Percentiles rank a stretch among this genome's conserved stretches.
phyloP scores from a whole-genome alignment of 2,329 filamentous ascomycete genomes.

The Torrubiella hemipterigena region DNA sequence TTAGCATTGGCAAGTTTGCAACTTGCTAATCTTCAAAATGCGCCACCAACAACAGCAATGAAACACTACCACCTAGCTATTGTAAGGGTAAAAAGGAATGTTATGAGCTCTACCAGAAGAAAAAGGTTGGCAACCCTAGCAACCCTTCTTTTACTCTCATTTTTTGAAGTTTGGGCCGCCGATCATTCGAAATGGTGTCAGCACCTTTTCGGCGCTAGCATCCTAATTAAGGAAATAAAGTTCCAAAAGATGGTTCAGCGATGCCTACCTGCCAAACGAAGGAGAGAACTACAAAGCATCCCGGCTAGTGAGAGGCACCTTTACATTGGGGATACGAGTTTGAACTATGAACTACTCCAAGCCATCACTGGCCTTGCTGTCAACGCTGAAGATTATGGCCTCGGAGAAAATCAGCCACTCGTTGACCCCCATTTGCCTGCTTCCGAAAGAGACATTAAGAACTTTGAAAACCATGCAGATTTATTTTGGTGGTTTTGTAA shows the following conservation, averaged over 20 bases:
- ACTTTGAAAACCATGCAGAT: slow-evolving; percentile 72
- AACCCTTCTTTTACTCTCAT: slow-evolving; percentile 73
- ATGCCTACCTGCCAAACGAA: slow-evolving; percentile 52
- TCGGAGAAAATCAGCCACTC: slow-evolving; percentile 15
- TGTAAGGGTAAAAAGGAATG: slow-evolving; percentile 63
- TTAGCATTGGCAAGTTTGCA: slow-evolving; percentile 79
- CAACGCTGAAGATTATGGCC: slow-evolving; percentile 24
- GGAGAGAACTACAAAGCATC: slow-evolving; percentile 35
- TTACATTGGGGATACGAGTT: slow-evolving; percentile 22
- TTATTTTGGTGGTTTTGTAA: slow-evolving; percentile 95
- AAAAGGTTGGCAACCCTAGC: slow-evolving; percentile 75
- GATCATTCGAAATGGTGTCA: slow-evolving; percentile 95
- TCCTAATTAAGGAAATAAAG: slow-evolving; percentile 73
- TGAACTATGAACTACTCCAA: slow-evolving; percentile 29
- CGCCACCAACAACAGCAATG: slow-evolving; percentile 66
- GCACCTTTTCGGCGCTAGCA: slow-evolving; percentile 73
- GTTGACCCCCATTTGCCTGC: slow-evolving; percentile 11
- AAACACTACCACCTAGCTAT: slow-evolving; percentile 87
- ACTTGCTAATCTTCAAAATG: slow-evolving; percentile 68
- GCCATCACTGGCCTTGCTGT: slow-evolving; percentile 27
- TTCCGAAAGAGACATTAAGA: slow-evolving; percentile 57
- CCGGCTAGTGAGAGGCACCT: too few relatives aligned
- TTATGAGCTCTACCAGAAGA: slow-evolving; percentile 56
- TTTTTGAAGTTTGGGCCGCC: slow-evolving; percentile 89
- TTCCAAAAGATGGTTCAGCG: slow-evolving; percentile 60